Evolutionary conservation across 202 grass and related monocot species (phyloP), one percentile per base, ranked within the genome.

Genomic region (Carex sylvatica): DNA sequence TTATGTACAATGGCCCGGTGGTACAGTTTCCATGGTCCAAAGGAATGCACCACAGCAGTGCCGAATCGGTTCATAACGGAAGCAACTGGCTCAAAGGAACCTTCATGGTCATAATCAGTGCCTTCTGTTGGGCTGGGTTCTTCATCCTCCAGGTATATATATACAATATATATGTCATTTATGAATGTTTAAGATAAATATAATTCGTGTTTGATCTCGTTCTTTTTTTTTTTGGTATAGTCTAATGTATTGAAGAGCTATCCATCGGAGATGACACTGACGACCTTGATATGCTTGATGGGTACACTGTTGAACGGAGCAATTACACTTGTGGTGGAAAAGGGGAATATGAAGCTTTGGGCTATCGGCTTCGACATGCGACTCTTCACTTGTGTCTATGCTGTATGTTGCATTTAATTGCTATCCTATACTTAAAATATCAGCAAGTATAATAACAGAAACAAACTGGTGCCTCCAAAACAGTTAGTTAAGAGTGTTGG

Each of bases 361-460:
- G 23, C 76, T 73, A 95, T 98, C 66, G 92, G 92, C 38, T 93
- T 93, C 79, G 95, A 98, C 87, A 88, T 88, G 60, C 87, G 89
- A 75, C 92, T 98, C 62, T 90, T 98, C 91, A 95, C 95, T 63
- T 87, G 61, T 84, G 82, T 89, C 80, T 98, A 98, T 44, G 69
- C 95, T 58, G 95, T 97, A 88, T 91, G 86, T 26, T 19, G 28
- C 20, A 23, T 20, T 22, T 18, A 11, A 4, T 58, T 71, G 4
- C 16, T 42, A 38, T 42, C 59, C n/a, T 46, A 16, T 19, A 14
- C 15, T 28, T 9, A 12, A 38, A 28, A 18, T 59, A 51, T 51
- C 12, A 42, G 4, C 16, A 9, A 68, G 0, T 53, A 36, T 19
- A n/a, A 53, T 26, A 18, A 49, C 23, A 60, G 35, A 60, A 74